Percentiles rank a stretch among this genome's conserved stretches.
Conservation (phyloP, 2,329 filamentous ascomycete species). For the Colletotrichum sp. region DNA sequence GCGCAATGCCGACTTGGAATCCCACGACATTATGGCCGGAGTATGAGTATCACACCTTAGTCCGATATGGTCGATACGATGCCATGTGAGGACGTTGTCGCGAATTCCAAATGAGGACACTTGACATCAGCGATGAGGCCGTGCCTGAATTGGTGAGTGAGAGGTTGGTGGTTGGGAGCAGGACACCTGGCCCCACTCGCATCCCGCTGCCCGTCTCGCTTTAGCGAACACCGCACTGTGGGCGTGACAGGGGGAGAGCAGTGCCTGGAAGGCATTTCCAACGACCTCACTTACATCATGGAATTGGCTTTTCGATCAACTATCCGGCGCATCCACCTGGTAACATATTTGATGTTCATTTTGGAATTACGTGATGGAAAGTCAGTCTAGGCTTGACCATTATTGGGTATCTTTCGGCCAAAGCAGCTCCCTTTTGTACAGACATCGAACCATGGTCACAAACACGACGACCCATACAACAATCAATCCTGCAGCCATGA, state of each 20-base stretch:
- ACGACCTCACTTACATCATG: not conserved
- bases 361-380: not conserved
- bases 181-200: constrained; percentile 1
- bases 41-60: no score
- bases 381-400: not conserved
- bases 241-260: not conserved
- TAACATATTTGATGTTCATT: not conserved
- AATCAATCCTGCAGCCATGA: constrained; percentile 69
- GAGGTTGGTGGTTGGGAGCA: not conserved
- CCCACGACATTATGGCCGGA: constrained; percentile 39
- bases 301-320: not conserved
- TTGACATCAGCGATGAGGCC: not conserved
- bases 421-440: constrained; percentile 70
- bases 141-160: not conserved
- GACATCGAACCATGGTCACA: constrained; percentile 71
- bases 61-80: no score
- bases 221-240: not conserved
- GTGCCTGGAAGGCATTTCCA: not conserved
- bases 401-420: constrained; percentile 69
- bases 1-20: constrained; percentile 40
- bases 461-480: constrained; percentile 73
- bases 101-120: not conserved
- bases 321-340: not conserved
- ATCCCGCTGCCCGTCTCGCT: not conserved
- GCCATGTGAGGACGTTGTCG: not conserved